These are phyloP conservation scores for Raffaelea albimanens DNA, from an alignment of 2,329 filamentous ascomycete genomes.

Conservation along the genomic window DNA sequence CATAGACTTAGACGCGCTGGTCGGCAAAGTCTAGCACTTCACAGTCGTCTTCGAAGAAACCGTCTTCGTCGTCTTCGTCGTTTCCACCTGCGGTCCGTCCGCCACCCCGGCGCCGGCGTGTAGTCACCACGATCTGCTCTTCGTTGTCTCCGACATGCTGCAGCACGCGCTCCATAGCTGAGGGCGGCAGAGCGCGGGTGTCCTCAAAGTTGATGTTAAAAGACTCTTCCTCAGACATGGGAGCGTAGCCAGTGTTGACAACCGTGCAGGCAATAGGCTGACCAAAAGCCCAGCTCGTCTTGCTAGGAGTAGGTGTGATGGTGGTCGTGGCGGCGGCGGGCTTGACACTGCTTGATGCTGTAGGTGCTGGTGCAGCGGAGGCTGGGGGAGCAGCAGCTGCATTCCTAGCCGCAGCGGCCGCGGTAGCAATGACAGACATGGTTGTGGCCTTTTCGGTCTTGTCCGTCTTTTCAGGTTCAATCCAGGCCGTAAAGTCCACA, in stretches of 20 bases:
- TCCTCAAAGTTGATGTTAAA: constrained; percentile 40
- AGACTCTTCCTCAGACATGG: constrained; percentile 39
- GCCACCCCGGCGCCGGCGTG: constrained; percentile 61
- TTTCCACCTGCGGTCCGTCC: constrained; percentile 26
- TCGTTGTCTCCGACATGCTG: constrained; percentile 48
- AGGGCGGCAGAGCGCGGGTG: constrained; percentile 49
- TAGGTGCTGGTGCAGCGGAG: constrained; percentile 7
- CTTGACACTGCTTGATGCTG: constrained; percentile 16
- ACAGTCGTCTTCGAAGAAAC: constrained; percentile 88
- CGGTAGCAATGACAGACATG: not conserved
- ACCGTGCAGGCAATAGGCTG: constrained; percentile 39
- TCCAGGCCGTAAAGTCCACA: not conserved
- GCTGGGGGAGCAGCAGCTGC: not conserved
- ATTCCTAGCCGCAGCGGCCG: not conserved
- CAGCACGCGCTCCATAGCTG: constrained; percentile 55
- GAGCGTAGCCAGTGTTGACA: constrained; percentile 41
- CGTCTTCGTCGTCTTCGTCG: constrained; percentile 50
- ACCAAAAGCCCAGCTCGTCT: constrained; percentile 49
- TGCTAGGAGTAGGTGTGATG: not conserved
- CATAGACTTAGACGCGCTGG: constrained; percentile 45
- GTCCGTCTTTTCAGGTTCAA: not conserved
- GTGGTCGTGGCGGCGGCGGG: not conserved
- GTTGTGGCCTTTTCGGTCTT: not conserved
- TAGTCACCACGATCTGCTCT: constrained; percentile 72
- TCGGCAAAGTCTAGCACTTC: constrained; percentile 84